A percentile compares a stretch with the other conserved stretches of the same genome.
phyloP scores from a whole-genome alignment of 495 filamentous ascomycete genomes.

The Neurospora sp. region DNA sequence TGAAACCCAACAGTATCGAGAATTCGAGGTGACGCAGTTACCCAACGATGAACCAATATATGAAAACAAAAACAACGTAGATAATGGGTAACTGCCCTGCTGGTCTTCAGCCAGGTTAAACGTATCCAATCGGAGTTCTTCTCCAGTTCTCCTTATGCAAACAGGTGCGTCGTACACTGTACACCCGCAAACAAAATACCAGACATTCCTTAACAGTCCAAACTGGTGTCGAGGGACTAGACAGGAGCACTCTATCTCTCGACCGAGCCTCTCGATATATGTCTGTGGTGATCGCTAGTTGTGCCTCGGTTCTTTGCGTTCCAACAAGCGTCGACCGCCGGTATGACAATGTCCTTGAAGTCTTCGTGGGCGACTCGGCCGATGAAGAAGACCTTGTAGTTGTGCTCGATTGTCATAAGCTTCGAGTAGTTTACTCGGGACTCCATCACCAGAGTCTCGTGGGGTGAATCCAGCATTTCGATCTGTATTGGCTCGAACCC shows the following conservation, averaged over 20 bases:
- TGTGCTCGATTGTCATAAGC: conserved; percentile 40
- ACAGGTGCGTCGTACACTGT: neutral
- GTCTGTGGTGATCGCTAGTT: neutral
- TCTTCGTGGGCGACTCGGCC: conserved; percentile 23
- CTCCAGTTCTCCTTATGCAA: neutral
- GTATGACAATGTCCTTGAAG: conserved; percentile 25
- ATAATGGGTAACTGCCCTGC: neutral
- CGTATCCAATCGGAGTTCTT: neutral
- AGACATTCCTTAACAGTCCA: neutral
- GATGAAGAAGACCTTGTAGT: conserved; percentile 37
- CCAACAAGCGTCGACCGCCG: conserved; percentile 38
- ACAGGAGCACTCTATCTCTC: neutral
- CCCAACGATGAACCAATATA: neutral
- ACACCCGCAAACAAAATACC: neutral
- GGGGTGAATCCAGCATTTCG: conserved; percentile 17
- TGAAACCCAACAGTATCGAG: neutral
- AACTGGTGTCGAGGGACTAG: neutral
- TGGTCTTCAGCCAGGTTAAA: neutral
- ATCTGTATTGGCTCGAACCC: conserved; percentile 32
- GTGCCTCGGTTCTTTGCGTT: conserved; percentile 22
- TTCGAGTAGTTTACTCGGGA: conserved; percentile 39
- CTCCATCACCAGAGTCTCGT: conserved; percentile 33
- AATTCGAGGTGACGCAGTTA: neutral
- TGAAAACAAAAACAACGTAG: neutral
- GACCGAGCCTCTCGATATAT: neutral